These are phyloP conservation scores for Cardamine occulta DNA, from an alignment of 345 rosid genomes.

Conservation along the genomic window DNA sequence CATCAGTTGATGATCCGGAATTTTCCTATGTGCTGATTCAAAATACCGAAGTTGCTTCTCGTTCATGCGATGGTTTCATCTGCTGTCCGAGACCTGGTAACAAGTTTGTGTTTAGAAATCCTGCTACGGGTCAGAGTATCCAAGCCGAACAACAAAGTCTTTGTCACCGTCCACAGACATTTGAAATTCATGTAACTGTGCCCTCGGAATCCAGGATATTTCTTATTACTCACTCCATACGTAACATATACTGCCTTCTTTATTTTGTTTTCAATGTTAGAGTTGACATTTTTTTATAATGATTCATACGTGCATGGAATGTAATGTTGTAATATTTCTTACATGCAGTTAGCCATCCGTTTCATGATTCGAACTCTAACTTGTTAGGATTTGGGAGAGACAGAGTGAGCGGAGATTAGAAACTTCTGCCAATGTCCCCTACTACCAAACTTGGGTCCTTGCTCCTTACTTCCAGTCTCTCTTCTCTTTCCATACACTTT, in stretches of 20 bases:
- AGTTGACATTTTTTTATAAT: neutral
- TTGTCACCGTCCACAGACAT: neutral
- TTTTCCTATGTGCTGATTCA: too few relatives aligned
- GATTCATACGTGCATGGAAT: too few relatives aligned
- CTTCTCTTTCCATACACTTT: neutral
- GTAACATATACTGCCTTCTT: neutral
- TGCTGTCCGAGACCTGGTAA: neutral
- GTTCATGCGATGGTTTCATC: too few relatives aligned
- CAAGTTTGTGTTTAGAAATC: neutral
- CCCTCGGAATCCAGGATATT: neutral
- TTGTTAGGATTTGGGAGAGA: neutral
- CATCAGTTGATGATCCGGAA: too few relatives aligned
- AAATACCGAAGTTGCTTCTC: too few relatives aligned
- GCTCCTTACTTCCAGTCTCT: slow-evolving; percentile 2
- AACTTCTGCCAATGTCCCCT: neutral
- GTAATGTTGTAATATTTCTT: neutral
- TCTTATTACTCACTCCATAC: neutral
- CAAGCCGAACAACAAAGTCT: neutral
- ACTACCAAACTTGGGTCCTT: neutral
- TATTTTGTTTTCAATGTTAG: neutral
- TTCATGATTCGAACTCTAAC: neutral
- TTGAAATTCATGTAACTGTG: neutral
- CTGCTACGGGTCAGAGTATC: neutral
- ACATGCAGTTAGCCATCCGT: neutral
- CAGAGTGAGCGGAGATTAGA: slow-evolving; percentile 4